Evolutionary conservation across 805 yeast genomes (phyloP).

Genomic region (Pichia cabralensis): DNA sequence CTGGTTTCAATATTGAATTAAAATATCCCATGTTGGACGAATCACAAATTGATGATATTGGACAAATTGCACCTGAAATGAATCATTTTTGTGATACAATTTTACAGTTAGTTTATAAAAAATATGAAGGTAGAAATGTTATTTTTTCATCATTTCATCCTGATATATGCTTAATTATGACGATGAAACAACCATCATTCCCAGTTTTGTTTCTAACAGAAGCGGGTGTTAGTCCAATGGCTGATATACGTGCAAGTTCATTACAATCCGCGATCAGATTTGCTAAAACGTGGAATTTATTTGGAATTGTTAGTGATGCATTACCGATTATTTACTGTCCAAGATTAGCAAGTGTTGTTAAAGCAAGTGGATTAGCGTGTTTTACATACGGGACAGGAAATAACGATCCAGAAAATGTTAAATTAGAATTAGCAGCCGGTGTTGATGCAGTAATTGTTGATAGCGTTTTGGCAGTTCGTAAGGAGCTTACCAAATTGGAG

Average conservation of each 20-base stretch:
- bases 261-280: constrained; percentile 87
- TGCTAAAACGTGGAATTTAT: constrained; percentile 80
- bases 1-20: constrained; percentile 91
- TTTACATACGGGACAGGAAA: constrained; percentile 84
- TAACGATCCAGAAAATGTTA: constrained; percentile 76
- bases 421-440: constrained; percentile 82
- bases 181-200: constrained; percentile 86
- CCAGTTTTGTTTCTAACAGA: constrained; percentile 89
- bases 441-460: constrained; percentile 99
- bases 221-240: constrained; percentile 76
- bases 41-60: constrained; percentile 81
- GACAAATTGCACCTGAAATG: constrained; percentile 71
- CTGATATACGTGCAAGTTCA: constrained; percentile 80
- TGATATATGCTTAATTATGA: constrained; percentile 74
- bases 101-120: constrained; percentile 66
- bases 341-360: constrained; percentile 81
- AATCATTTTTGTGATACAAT: constrained; percentile 87
- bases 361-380: constrained; percentile 83
- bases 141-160: constrained; percentile 93
- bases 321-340: constrained; percentile 83
- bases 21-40: constrained; percentile 95
- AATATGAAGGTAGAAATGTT: constrained; percentile 71
- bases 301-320: constrained; percentile 89
- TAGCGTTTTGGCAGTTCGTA: constrained; percentile 85
- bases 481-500: constrained; percentile 43